Evolutionary conservation across 371 early-diverging fungal genomes (phyloP), one percentile per base, ranked within the genome.

Genomic region (Mucor lusitanicus): DNA sequence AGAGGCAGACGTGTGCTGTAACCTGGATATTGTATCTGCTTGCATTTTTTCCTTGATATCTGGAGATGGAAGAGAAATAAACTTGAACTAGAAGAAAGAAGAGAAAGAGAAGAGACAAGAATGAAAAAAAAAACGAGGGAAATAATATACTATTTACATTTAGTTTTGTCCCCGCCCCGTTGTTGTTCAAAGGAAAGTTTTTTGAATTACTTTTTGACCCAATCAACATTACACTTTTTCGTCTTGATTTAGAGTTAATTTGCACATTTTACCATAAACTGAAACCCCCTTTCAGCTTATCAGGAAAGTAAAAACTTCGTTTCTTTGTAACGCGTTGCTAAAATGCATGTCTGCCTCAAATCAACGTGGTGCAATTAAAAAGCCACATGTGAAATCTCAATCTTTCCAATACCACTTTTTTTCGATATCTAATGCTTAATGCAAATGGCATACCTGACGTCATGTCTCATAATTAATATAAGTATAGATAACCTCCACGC

Each of bases 11-110:
- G 42, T 40, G 30, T 60, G 40, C 48, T 61, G 61, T 46, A 68
- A 37, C 48, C 63, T 61, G 32, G 67, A 60, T 67, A 63, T 58
- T 42, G 63, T 63, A 53, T 68, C 68, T 25, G 58, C 40, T 63
- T 68, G 68, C 68, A 68, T 68, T 2, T 39, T 59, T 55, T 28
- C 32, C 1, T 5, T 17, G 56, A 48, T 25, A 50, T 39, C 2
- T 6, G 30, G 44, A 63, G 25, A 30, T 30, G 6, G 54, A 46
- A 61, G 15, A 48, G 28, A 64, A 37, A 46, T 6, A n/a, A n/a
- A 64, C 27, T 60, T 42, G 42, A 40, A 48, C 55, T 55, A 61
- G 37, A 39, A 48, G 59, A 53, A 40, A 56, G 60, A 35, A 44
- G 48, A 61, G 9, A 37, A 39, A 61, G 33, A 56, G 9, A 17